Evolutionary conservation across 2,329 filamentous ascomycete species (phyloP), one percentile per base, ranked within the genome.

Genomic region (Aspergillus tubingensis): DNA sequence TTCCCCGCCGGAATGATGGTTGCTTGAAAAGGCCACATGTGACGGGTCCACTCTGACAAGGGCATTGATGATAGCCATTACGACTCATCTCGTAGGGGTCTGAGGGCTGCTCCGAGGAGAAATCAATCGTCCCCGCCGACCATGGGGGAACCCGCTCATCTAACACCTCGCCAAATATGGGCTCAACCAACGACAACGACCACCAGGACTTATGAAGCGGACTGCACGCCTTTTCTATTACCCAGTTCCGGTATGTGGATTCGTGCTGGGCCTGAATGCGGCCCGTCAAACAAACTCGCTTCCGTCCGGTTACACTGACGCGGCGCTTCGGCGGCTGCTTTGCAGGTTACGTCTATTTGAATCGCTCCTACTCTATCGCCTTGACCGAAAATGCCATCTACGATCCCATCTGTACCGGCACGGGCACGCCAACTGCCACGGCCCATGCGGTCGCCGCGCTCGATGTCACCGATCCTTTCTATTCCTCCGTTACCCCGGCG

Each of bases 401-500:
- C 60, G 77, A 78, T 60, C 81, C 82, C 8, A 65, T 77, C 53
- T 85, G 83, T 67, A 82, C 80, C 11, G 76, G 74, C 39, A 69
- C 73, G 11, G 76, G 74, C 39, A 69, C 73, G 10, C 67, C 74
- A 48, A 69, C 67, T 5, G 62, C 71, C 17, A 67, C 68, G 5
- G 65, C 67, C 44, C 71, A 79, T 59, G 75, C 79, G 8, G 79
- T 81, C 44, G 80, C 81, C 62, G 77, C 88, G 64, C 85, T 88
- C 62, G 87, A 92, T 75, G 86, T 91, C 57, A 84, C 86, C 64
- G 91, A 96, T 70, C 92, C 92, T 8, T 99, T 99, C 77, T 96
- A 96, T 77, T 90, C 93, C 57, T 96, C 93, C 39, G 92, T 91
- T 19, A 94, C 95, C 48, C 94, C 95, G 13, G 92, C 96, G 76